These are phyloP conservation scores for Salinomyces thailandicus DNA, from an alignment of 2,329 filamentous ascomycete species.

Conservation along the genomic window DNA sequence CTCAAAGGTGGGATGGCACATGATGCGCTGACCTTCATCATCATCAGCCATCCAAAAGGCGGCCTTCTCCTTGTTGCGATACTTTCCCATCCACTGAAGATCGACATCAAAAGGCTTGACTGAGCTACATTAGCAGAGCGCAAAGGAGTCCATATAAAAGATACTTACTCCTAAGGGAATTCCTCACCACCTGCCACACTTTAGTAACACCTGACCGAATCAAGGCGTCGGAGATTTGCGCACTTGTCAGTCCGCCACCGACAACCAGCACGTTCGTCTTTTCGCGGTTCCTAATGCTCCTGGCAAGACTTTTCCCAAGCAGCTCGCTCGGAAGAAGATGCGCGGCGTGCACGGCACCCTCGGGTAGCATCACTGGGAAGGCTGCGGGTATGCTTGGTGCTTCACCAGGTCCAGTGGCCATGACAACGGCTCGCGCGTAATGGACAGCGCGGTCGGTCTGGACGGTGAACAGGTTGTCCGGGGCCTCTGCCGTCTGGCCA, in stretches of 20 bases:
- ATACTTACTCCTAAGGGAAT: conserved; percentile 33
- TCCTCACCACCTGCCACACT: conserved; percentile 61
- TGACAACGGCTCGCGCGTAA: conserved; percentile 49
- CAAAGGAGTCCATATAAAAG: not conserved
- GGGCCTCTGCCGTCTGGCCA: conserved; percentile 33
- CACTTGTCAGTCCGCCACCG: conserved; percentile 65
- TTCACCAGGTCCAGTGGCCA: conserved; percentile 62
- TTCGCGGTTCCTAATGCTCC: conserved; percentile 41
- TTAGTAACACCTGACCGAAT: conserved; percentile 54
- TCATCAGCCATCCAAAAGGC: conserved; percentile 67
- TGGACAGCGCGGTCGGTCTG: conserved; percentile 47
- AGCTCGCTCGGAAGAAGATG: conserved; percentile 31
- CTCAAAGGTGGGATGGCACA: no score
- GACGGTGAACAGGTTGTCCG: conserved; percentile 54
- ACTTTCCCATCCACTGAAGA: conserved; percentile 72
- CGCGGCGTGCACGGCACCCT: conserved; percentile 53
- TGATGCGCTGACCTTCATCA: conserved; percentile 45
- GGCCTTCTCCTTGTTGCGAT: conserved; percentile 65
- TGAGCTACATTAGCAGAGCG: conserved; percentile 2
- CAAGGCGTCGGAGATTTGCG: conserved; percentile 59
- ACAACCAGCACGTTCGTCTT: conserved; percentile 59
- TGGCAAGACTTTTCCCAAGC: conserved; percentile 32
- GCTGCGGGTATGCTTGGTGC: conserved; percentile 40
- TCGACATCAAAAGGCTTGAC: conserved; percentile 72
- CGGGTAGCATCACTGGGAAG: conserved; percentile 24